Evolutionary conservation across 805 yeast species (phyloP).

Genomic region (Isabelozyma rhagii): DNA sequence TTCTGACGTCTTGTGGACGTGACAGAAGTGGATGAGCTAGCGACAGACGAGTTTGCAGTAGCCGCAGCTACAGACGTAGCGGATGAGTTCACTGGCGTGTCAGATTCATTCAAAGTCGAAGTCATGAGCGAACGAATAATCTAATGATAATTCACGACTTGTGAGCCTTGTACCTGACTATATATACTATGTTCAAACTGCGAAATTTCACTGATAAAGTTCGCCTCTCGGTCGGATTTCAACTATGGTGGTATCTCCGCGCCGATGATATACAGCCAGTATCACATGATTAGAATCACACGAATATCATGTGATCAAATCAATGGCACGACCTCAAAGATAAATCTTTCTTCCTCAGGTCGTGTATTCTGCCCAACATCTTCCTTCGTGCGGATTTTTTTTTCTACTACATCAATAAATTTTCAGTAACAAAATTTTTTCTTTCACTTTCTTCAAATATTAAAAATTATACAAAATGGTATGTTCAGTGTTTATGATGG

Average conservation of each 20-base stretch:
- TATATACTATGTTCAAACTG: no score
- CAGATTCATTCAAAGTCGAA: not conserved
- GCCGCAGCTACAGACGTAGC: no score
- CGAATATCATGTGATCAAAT: not conserved
- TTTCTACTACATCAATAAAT: not conserved
- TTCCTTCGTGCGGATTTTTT: not conserved
- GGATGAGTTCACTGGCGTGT: not conserved
- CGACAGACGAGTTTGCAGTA: no score
- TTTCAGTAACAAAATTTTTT: constrained; percentile 4
- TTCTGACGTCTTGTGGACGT: constrained; percentile 3
- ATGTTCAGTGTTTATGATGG: not conserved
- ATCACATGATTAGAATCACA: not conserved
- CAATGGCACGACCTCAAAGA: not conserved
- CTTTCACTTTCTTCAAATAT: constrained; percentile 1
- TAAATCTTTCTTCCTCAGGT: not conserved
- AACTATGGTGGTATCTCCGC: not conserved
- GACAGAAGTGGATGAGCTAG: constrained; percentile 2
- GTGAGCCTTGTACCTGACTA: not conserved
- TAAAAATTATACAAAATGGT: constrained; percentile 3
- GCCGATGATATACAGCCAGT: not conserved
- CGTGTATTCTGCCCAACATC: not conserved
- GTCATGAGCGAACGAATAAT: no score
- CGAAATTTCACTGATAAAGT: not conserved
- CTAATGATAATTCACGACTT: no score
- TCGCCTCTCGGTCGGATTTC: not conserved